phyloP scores from a whole-genome alignment of 129 eudicot genomes.

The Lactuca sativa region DNA sequence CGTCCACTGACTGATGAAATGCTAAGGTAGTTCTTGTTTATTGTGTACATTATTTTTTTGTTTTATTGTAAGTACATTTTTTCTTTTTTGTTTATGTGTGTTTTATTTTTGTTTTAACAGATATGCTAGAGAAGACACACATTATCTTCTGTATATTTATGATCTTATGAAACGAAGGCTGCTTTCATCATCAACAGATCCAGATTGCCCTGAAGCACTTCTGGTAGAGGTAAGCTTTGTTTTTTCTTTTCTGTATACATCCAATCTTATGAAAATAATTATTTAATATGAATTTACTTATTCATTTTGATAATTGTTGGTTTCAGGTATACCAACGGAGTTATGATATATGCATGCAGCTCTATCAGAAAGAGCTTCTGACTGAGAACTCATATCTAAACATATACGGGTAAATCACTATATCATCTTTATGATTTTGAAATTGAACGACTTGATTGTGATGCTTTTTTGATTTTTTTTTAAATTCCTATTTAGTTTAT shows the following conservation, averaged over 20 bases:
- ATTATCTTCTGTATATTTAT: constrained; percentile 82
- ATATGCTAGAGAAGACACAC: constrained; percentile 97
- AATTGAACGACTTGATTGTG: constrained; percentile 19
- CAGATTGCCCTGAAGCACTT: constrained; percentile 58
- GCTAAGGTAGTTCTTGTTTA: constrained; percentile 53
- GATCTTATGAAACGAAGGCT: constrained; percentile 70
- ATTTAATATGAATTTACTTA: constrained; percentile 8
- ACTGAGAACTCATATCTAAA: constrained; percentile 68
- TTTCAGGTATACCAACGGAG: constrained; percentile 87
- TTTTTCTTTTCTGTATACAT: neutral
- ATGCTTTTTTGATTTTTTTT: constrained; percentile 4
- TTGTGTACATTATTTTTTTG: neutral
- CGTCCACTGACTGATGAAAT: constrained; percentile 85
- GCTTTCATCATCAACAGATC: constrained; percentile 53
- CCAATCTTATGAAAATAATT: neutral
- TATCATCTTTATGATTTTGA: neutral
- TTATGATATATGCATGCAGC: constrained; percentile 77
- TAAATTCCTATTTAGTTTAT: neutral
- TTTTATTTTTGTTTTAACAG: constrained; percentile 35
- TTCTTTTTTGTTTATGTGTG: neutral
- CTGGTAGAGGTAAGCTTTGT: constrained; percentile 62
- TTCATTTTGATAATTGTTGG: neutral
- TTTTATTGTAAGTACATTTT: no score
- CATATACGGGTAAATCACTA: constrained; percentile 63
- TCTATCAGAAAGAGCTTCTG: constrained; percentile 77